Percentiles rank a stretch among this genome's conserved stretches.
Conservation (phyloP, 2,329 filamentous ascomycete species). For the Fusarium oligoseptatum region DNA sequence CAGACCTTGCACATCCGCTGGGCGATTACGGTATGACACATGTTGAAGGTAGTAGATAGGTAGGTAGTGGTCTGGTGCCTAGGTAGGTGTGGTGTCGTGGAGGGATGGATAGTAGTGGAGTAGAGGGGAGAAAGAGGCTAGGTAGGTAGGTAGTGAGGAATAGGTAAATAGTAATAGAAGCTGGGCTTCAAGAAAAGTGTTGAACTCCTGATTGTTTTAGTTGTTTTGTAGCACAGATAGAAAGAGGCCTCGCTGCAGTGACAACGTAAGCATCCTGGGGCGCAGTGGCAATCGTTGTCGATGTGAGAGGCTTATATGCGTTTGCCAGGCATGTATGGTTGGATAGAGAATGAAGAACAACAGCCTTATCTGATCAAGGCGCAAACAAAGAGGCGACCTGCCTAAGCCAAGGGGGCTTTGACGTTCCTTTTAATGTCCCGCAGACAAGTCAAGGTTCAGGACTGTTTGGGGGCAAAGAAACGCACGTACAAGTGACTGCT, state of each 20-base stretch:
- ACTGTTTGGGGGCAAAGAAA: constrained; percentile 9
- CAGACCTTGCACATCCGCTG: constrained; percentile 49
- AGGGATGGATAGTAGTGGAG: not conserved
- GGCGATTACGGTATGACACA: constrained; percentile 49
- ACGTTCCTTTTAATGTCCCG: constrained; percentile 32
- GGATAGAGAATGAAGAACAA: constrained; percentile 6
- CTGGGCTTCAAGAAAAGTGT: constrained; percentile 22
- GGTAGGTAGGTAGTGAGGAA: not conserved
- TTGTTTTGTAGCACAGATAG: constrained; percentile 33
- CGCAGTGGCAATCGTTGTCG: constrained; percentile 32
- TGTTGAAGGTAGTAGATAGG: constrained; percentile 30
- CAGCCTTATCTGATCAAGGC: constrained; percentile 34
- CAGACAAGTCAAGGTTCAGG: constrained; percentile 27
- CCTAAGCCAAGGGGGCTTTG: constrained; percentile 13
- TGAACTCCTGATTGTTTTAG: constrained; percentile 36
- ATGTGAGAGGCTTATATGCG: constrained; percentile 37
- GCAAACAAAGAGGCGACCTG: constrained; percentile 11
- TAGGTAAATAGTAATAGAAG: not conserved
- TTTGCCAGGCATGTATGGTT: constrained; percentile 26
- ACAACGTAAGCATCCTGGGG: constrained; percentile 41
- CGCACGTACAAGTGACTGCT: constrained; percentile 30
- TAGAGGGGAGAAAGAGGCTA: not conserved
- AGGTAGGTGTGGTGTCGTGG: not conserved
- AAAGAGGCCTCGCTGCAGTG: constrained; percentile 38
- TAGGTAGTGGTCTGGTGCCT: not conserved